Evolutionary conservation across 495 filamentous ascomycete species (phyloP).

Genomic region (Lophiotrema nucula): DNA sequence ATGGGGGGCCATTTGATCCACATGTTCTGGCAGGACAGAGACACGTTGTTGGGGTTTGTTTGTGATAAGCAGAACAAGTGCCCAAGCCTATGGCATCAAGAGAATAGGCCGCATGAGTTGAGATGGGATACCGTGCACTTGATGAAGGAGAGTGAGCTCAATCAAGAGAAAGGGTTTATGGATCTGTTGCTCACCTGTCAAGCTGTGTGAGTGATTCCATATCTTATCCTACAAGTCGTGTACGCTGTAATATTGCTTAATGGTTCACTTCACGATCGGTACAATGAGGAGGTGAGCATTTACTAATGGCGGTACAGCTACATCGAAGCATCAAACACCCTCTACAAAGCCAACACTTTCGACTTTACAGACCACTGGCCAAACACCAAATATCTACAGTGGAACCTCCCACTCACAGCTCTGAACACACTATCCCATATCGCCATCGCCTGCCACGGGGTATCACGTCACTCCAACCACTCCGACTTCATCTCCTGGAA

Average conservation of each 20-base stretch:
- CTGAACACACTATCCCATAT: not conserved
- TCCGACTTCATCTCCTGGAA: not conserved
- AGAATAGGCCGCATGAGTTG: not conserved
- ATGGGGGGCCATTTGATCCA: not conserved
- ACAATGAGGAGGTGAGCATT: too few species aligned
- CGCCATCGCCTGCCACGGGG: not conserved
- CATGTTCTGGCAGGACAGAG: constrained; percentile 7
- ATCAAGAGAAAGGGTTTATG: constrained; percentile 6
- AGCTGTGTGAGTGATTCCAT: constrained; percentile 7
- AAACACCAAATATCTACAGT: not conserved
- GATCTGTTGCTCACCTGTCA: constrained; percentile 3
- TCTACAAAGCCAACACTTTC: constrained; percentile 10
- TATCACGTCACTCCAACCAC: not conserved
- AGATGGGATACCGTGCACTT: not conserved
- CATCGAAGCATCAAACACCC: not conserved
- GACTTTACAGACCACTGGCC: constrained; percentile 10
- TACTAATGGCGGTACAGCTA: not conserved
- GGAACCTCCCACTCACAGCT: not conserved
- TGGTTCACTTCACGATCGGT: too few species aligned
- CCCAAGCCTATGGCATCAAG: not conserved
- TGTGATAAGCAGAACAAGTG: not conserved
- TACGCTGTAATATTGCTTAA: not conserved
- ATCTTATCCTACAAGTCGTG: not conserved
- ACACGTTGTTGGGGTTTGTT: not conserved
- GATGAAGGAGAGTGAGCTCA: not conserved